These are phyloP conservation scores for Striga asiatica DNA, from an alignment of 257 asterid genomes.

Conservation along the genomic window DNA sequence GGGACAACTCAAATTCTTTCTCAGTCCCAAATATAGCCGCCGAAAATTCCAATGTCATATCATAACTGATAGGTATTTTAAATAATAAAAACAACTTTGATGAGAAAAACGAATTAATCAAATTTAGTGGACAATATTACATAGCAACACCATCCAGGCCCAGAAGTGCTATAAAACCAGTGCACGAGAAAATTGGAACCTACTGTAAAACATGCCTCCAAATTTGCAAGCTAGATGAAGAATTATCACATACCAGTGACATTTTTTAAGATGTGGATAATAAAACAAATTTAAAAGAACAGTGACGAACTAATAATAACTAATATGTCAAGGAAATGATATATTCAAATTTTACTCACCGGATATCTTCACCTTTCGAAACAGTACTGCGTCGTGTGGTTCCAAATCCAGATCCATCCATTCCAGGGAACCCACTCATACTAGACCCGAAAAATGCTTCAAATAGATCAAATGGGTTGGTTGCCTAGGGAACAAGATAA, in stretches of 20 bases:
- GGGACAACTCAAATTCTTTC: conserved; percentile 85
- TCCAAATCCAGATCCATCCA: conserved; percentile 76
- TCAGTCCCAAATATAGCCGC: conserved; percentile 93
- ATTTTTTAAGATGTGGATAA: neutral
- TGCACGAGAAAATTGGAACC: conserved; percentile 9
- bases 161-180: conserved; percentile 8
- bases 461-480: conserved; percentile 95
- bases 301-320: conserved; percentile 3
- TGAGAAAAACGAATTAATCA: conserved; percentile 1
- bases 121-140: conserved; percentile 1
- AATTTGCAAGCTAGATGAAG: neutral
- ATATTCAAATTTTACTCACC: conserved; percentile 49
- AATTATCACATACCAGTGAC: neutral
- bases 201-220: conserved; percentile 6
- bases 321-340: conserved; percentile 7
- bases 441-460: conserved; percentile 96
- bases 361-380: conserved; percentile 93
- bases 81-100: conserved; percentile 16
- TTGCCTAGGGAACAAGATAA: conserved; percentile 33
- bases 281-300: neutral
- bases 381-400: conserved; percentile 70
- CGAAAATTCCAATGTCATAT: conserved; percentile 69
- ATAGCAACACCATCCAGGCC: neutral
- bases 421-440: conserved; percentile 78
- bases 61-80: conserved; percentile 54